A percentile compares a stretch with the other conserved stretches of the same genome.
phyloP scores from a whole-genome alignment of 2,329 filamentous ascomycete genomes.

The Sclerotinia glacialis region DNA sequence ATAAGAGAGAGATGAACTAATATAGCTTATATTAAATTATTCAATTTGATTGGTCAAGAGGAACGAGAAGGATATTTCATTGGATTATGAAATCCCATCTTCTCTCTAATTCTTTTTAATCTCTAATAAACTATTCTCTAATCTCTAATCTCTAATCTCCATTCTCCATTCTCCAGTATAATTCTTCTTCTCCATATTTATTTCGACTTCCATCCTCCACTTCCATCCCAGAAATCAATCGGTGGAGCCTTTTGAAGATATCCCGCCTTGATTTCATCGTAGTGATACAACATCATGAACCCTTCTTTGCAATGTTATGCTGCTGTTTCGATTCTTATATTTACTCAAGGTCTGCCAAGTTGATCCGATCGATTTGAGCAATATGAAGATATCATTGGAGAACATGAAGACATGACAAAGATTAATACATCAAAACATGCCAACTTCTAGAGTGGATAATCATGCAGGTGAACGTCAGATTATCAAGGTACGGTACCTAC shows the following conservation, averaged over 20 bases:
- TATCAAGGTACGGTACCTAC: background rate
- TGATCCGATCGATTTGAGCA: background rate
- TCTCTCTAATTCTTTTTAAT: too few species aligned
- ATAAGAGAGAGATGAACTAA: too few species aligned
- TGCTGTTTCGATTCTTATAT: background rate
- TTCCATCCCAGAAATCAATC: background rate
- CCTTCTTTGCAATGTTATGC: background rate
- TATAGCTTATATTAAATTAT: background rate
- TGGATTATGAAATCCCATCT: background rate
- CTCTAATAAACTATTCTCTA: too few species aligned
- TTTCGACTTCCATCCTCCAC: background rate
- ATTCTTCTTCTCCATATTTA: background rate
- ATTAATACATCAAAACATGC: too few species aligned
- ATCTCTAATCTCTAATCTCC: background rate
- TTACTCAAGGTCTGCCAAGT: background rate
- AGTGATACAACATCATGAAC: background rate
- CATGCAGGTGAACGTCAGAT: background rate
- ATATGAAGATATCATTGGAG: background rate
- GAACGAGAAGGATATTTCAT: background rate
- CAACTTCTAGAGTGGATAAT: constrained; percentile 1
- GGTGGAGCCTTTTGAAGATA: background rate
- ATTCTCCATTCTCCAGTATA: background rate
- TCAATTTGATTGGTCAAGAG: background rate
- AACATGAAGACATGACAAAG: too few species aligned
- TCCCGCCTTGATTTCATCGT: background rate